Evolutionary conservation across 441 rosid species (phyloP).

Genomic region (Aleurites moluccanus): DNA sequence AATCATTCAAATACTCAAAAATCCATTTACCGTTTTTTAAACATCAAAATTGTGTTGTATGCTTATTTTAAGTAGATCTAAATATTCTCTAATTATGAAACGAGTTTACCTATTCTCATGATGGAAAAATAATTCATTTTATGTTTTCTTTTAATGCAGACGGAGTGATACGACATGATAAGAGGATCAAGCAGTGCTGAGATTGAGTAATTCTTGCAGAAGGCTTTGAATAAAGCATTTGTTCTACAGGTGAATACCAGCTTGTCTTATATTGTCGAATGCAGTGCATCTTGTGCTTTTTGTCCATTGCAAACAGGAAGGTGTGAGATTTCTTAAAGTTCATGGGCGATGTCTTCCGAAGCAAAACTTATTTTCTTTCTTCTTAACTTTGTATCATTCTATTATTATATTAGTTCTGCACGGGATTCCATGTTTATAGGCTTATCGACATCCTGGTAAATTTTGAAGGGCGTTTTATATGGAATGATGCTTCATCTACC

Average conservation of each 20-base stretch:
- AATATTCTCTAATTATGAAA: not conserved
- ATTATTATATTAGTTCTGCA: not conserved
- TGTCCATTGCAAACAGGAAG: not conserved
- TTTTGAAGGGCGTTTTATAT: not conserved
- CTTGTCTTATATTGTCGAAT: not conserved
- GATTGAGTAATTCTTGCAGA: constrained; percentile 15
- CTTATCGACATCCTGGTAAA: not conserved
- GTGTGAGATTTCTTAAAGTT: constrained; percentile 13
- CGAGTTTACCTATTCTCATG: too few relatives aligned
- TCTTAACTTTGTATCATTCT: constrained; percentile 7
- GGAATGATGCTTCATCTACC: not conserved
- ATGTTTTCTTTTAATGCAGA: constrained; percentile 27
- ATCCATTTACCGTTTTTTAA: too few relatives aligned
- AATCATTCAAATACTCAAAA: too few relatives aligned
- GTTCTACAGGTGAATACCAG: constrained; percentile 21
- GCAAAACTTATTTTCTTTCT: constrained; percentile 1
- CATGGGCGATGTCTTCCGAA: not conserved
- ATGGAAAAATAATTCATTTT: not conserved
- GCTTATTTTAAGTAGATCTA: too few relatives aligned
- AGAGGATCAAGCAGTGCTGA: constrained; percentile 3
- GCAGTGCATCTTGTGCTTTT: not conserved
- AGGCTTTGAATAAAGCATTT: constrained; percentile 13
- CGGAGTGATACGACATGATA: constrained; percentile 26
- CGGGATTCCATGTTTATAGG: not conserved
- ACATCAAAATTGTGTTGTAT: too few relatives aligned